phyloP scores from a whole-genome alignment of 768 basidiomycete genomes.

The Termitomyces eurrhizus region DNA sequence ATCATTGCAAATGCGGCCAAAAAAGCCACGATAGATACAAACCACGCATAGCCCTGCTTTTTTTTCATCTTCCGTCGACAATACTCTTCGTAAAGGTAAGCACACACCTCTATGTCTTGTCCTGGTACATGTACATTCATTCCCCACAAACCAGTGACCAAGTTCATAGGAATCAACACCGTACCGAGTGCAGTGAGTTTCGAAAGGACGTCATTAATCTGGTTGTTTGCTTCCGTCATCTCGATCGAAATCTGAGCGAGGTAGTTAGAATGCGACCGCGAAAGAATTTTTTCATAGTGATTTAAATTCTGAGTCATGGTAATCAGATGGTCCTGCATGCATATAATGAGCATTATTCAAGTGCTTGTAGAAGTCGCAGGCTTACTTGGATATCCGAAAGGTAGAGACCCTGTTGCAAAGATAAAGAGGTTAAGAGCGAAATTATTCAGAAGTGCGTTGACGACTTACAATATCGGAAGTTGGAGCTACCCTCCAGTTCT shows the following conservation, averaged over 20 bases:
- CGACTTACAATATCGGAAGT: constrained; percentile 88
- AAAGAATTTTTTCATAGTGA: constrained; percentile 99
- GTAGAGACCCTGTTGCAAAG: constrained; percentile 69
- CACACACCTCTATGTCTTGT: constrained; percentile 49
- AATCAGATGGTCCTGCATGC: constrained; percentile 83
- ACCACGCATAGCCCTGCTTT: constrained; percentile 68
- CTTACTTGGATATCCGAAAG: constrained; percentile 87
- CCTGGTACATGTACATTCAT: constrained; percentile 99
- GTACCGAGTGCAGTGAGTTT: constrained; percentile 98
- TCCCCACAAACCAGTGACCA: constrained; percentile 96
- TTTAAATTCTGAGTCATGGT: constrained; percentile 99
- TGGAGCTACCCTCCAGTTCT: constrained; percentile 97
- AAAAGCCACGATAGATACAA: constrained; percentile 77
- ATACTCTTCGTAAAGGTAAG: neutral
- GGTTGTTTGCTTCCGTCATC: constrained; percentile 99
- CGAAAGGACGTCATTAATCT: constrained; percentile 98
- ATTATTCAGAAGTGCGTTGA: neutral
- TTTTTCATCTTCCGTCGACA: constrained; percentile 17
- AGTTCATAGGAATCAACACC: constrained; percentile 94
- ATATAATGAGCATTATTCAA: neutral
- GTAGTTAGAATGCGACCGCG: constrained; percentile 98
- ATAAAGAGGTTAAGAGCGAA: constrained; percentile 1
- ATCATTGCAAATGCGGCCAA: constrained; percentile 79
- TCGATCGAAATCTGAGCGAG: constrained; percentile 99
- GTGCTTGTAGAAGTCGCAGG: neutral